Conservation (phyloP, 2,329 filamentous ascomycete species). For the Diaporthe vaccinii region DNA sequence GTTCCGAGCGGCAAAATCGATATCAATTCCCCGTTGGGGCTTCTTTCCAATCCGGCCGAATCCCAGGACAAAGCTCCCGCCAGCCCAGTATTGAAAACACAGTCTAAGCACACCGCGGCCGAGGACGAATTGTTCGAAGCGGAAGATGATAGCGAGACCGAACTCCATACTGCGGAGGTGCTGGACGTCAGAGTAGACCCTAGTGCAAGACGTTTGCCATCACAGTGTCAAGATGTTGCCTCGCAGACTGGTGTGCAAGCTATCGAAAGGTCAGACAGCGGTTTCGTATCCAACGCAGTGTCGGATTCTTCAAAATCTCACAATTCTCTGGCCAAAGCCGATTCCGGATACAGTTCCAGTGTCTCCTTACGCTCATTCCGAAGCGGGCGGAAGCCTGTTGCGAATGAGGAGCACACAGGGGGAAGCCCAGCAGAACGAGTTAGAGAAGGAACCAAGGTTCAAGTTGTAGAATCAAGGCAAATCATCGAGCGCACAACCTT, state of each 20-base stretch:
- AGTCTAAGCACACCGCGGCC: constrained; percentile 62
- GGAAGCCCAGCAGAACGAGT: constrained; percentile 37
- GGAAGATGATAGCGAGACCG: constrained; percentile 50
- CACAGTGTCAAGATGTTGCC: constrained; percentile 42
- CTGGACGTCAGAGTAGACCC: constrained; percentile 59
- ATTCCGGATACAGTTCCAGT: constrained; percentile 74
- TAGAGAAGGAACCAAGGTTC: background rate
- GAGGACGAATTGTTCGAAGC: constrained; percentile 63
- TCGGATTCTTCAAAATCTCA: constrained; percentile 54
- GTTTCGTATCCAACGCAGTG: constrained; percentile 61
- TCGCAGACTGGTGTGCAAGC: constrained; percentile 44
- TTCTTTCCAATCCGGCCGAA: constrained; percentile 53
- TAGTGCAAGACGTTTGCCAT: constrained; percentile 56
- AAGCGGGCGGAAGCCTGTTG: constrained; percentile 50
- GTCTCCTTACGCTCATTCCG: constrained; percentile 68
- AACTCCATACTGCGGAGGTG: constrained; percentile 53
- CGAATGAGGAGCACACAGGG: constrained; percentile 46
- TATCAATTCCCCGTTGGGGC: constrained; percentile 43
- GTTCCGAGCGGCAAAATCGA: constrained; percentile 8
- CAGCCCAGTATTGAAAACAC: constrained; percentile 56
- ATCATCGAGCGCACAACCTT: constrained; percentile 40
- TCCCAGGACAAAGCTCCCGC: constrained; percentile 47
- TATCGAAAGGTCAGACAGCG: constrained; percentile 61
- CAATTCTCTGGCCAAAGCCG: constrained; percentile 66
- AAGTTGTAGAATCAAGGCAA: constrained; percentile 9